Evolutionary conservation across 768 basidiomycete species (phyloP), one percentile per base, ranked within the genome.

Genomic region (Clitopilus hobsonii): DNA sequence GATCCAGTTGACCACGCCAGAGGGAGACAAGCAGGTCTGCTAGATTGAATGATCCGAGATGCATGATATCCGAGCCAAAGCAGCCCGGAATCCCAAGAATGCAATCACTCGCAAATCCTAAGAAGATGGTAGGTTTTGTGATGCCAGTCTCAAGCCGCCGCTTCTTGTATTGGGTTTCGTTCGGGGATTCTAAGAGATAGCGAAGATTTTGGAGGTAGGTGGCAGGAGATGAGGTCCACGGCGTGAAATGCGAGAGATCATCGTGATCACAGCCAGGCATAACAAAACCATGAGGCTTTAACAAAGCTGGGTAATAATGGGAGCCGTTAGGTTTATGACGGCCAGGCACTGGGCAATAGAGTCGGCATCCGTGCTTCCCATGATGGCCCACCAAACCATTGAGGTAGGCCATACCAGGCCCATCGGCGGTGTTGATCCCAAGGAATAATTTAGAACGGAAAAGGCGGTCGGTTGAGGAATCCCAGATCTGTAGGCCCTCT

Each of bases 101-200:
- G n/a, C n/a, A n/a, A n/a, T n/a, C n/a, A n/a, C n/a, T n/a, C n/a
- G n/a, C 18, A 7, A 81, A 60, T 0, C 72, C 74, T 14, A 61
- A 60, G 20, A 80, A 67, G 8, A 80, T 63, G 0, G 61, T 69
- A 0, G 72, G 70, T 30, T 71, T 72, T 0, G 52, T 62, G 10
- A 78, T 62, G 0, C 76, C 76, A 0, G 72, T 76, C 3, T 63
- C 60, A 0, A 65, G 60, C 0, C 73, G 67, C 3, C 32, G 0
- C 8, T 6, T 6, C 1, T 41, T 29, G 36, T 50, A 59, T 25
- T 56, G 55, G 1, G 51, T 26, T 23, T 18, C 18, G 18, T 56
- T 56, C 36, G 52, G 10, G 8, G 53, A 29, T 1, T 20, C 20
- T 8, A 54, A 11, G 13, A 59, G 52, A 26, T 51, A 22, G 10